These are phyloP conservation scores for Exsudoporus floridanus DNA, from an alignment of 1,284 basidiomycete genomes.

Conservation along the genomic window DNA sequence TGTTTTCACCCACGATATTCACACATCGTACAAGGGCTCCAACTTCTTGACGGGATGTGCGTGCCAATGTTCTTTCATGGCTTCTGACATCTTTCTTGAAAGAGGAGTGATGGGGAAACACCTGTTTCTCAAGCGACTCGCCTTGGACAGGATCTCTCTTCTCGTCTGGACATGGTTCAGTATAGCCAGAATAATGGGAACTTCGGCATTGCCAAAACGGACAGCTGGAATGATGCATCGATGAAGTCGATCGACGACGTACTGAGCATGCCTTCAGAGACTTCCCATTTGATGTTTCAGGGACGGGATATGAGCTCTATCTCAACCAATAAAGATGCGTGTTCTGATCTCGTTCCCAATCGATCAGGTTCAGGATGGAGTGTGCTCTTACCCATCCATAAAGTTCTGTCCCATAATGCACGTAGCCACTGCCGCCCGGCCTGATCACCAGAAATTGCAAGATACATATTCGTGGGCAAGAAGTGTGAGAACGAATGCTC, in stretches of 20 bases:
- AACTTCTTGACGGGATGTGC: conserved; percentile 52
- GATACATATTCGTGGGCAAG: conserved; percentile 14
- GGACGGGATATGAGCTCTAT: conserved; percentile 13
- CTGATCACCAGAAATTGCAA: conserved; percentile 11
- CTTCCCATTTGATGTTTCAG: not conserved
- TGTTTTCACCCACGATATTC: conserved; percentile 46
- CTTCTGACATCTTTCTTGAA: conserved; percentile 31
- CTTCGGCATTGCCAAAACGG: conserved; percentile 22
- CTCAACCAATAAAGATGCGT: not conserved
- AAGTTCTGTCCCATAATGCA: not conserved
- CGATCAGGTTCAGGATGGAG: conserved; percentile 5
- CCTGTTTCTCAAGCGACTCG: not conserved
- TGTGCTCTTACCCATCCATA: conserved; percentile 8
- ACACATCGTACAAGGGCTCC: conserved; percentile 51
- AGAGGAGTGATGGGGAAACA: not conserved
- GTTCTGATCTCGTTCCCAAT: not conserved
- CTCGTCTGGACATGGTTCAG: conserved; percentile 31
- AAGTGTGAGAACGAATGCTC: conserved; percentile 19
- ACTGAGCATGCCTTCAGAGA: conserved; percentile 40
- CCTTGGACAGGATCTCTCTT: conserved; percentile 31
- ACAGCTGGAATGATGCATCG: conserved; percentile 34
- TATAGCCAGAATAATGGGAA: conserved; percentile 37
- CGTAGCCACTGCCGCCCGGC: conserved; percentile 5
- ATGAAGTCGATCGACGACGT: conserved; percentile 52
- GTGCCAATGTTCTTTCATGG: conserved; percentile 42